A percentile compares a stretch with the other conserved stretches of the same genome.
Evolutionary conservation across 148 eudicot genomes (phyloP).

Genomic region (Pharnaceum exiguum): DNA sequence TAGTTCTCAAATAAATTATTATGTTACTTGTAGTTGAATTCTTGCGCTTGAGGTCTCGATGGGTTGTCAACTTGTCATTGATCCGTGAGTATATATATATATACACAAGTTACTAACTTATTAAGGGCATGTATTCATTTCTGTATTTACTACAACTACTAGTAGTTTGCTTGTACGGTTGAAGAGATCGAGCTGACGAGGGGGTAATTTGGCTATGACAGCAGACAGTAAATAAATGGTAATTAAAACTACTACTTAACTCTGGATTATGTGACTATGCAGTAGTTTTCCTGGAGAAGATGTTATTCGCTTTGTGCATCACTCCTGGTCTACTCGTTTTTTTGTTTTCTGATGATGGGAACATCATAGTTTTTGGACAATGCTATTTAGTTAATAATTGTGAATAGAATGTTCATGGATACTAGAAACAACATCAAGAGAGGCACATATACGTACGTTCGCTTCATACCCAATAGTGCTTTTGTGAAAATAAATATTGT

Average conservation of each 20-base stretch:
- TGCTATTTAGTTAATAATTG: too few species aligned
- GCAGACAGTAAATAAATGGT: neutral
- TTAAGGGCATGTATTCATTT: neutral
- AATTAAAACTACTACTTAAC: neutral
- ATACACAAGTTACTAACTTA: constrained; percentile 10
- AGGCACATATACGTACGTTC: constrained; percentile 1
- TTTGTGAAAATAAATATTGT: neutral
- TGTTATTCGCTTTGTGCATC: too few species aligned
- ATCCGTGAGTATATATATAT: neutral
- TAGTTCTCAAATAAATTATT: too few species aligned
- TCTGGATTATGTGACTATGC: constrained; percentile 6
- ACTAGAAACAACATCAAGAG: too few species aligned
- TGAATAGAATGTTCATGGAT: too few species aligned
- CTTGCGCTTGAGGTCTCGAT: too few species aligned
- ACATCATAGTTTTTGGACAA: too few species aligned
- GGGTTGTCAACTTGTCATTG: too few species aligned
- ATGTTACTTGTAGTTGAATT: too few species aligned
- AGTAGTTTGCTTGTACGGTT: neutral
- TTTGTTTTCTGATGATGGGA: too few species aligned
- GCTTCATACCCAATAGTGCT: neutral
- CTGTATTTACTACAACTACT: neutral
- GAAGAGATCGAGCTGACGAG: neutral
- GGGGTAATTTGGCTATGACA: neutral
- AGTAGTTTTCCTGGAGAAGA: too few species aligned
- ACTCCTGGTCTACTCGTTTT: too few species aligned